phyloP scores from a whole-genome alignment of 768 basidiomycete genomes.

The Gautieria morchelliformis region DNA sequence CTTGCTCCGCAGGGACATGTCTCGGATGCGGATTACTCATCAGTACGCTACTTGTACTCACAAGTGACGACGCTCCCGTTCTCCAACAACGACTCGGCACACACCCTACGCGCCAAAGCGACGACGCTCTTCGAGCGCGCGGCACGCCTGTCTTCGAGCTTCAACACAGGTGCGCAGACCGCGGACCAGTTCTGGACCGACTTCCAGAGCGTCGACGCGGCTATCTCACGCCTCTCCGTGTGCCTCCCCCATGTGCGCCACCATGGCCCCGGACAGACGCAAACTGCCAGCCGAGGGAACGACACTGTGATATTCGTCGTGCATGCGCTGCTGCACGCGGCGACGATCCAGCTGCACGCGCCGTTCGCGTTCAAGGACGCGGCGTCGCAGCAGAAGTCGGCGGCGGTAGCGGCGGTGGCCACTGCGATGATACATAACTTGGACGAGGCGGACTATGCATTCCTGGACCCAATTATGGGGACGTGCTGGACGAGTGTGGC shows the following conservation, averaged over 20 bases:
- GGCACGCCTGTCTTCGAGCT: constrained; percentile 44
- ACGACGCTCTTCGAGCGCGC: constrained; percentile 68
- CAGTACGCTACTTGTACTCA: constrained; percentile 50
- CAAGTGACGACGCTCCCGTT: constrained; percentile 41
- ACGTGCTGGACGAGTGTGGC: constrained; percentile 32
- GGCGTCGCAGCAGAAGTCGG: constrained; percentile 26
- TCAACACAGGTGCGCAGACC: background rate
- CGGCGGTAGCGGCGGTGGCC: constrained; percentile 35
- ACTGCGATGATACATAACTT: constrained; percentile 38
- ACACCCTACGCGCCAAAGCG: constrained; percentile 63
- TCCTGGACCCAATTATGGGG: constrained; percentile 44
- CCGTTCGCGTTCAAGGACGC: constrained; percentile 25
- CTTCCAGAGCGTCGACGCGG: constrained; percentile 33
- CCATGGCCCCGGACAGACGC: background rate
- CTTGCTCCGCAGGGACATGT: constrained; percentile 42
- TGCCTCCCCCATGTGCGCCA: constrained; percentile 28
- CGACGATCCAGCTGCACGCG: constrained; percentile 41
- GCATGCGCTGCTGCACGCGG: constrained; percentile 40
- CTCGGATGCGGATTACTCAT: constrained; percentile 38
- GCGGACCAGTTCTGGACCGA: constrained; percentile 27
- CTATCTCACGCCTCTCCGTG: constrained; percentile 35
- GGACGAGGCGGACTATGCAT: constrained; percentile 39
- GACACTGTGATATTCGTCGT: constrained; percentile 26
- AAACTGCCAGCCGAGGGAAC: background rate
- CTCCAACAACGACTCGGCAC: constrained; percentile 45